Conservation (phyloP, 371 early-diverging fungal species). For the Batrachochytrium dendrobatidis region DNA sequence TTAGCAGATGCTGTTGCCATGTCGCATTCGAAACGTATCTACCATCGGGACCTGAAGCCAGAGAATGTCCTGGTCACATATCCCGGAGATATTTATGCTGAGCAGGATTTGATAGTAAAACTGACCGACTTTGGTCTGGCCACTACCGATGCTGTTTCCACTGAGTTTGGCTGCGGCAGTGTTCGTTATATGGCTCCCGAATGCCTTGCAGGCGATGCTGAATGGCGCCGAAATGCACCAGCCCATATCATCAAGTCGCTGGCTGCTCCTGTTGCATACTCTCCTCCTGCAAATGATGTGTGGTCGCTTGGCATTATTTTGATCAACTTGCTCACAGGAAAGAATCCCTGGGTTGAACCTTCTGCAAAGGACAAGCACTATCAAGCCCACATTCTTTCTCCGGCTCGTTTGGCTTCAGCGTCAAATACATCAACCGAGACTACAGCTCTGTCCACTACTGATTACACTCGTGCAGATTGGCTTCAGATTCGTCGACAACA, state of each 20-base stretch:
- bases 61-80: conserved; percentile 73
- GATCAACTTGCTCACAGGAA: conserved; percentile 65
- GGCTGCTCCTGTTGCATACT: conserved; percentile 69
- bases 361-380: conserved; percentile 20
- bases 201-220: conserved; percentile 47
- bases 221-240: not conserved
- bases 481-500: conserved; percentile 53
- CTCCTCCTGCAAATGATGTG: conserved; percentile 64
- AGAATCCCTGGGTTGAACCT: conserved; percentile 56
- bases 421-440: conserved; percentile 48
- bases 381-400: conserved; percentile 2
- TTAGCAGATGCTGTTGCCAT: conserved; percentile 70
- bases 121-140: conserved; percentile 93
- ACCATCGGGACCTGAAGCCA: conserved; percentile 87
- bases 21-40: conserved; percentile 70
- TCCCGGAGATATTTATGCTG: conserved; percentile 9
- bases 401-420: conserved; percentile 7
- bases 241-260: conserved; percentile 52
- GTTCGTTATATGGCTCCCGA: conserved; percentile 93
- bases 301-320: conserved; percentile 79
- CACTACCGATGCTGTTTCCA: conserved; percentile 62
- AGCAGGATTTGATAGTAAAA: conserved; percentile 50
- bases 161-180: conserved; percentile 84
- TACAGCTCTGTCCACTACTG: conserved; percentile 41
- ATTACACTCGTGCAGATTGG: conserved; percentile 75